Evolutionary conservation across 2,329 filamentous ascomycete genomes (phyloP), one percentile per base, ranked within the genome.

Genomic region (Apiospora marii): DNA sequence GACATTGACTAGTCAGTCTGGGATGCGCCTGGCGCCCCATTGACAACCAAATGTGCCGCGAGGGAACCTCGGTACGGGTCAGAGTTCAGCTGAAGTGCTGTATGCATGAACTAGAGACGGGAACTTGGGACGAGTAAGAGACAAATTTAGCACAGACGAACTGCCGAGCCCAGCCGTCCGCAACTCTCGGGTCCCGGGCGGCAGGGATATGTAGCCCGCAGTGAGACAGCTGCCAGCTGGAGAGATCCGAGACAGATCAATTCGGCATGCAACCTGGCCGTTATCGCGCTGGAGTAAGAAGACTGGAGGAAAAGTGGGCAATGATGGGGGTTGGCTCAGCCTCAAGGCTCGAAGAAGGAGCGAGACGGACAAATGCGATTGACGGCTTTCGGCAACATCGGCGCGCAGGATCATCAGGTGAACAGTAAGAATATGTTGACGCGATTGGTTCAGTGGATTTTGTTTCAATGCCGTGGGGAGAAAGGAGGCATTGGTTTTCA

Each of bases 391-490:
- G 58, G 34, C 58, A 64, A 64, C 12, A 6, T 37, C 19, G 34
- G 58, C 19, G 58, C 58, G 34, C 34, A 64, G 1, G 10, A 41
- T 2, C 37, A 41, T n/a, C 53, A 16, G 34, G 0, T 2, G n/a
- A 2, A 64, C 12, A 34, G 41, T 24, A 12, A 3, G 22, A 14
- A 22, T 13, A 10, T 7, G 4, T 2, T 6, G 41, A 64, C 13
- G 30, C 58, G 34, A 41, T 64, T 64, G 30, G 34, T 14, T n/a
- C 58, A 41, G 10, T n/a, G 41, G 19, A 14, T 64, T 13, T 13
- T 41, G 58, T 64, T 41, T 64, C 58, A 64, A 34, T 19, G 22
- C 7, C 58, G 58, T 64, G 58, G 58, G 58, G 58, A 41, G 37
- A 16, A n/a, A 61, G 19, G 58, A 34, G 58, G 34, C 4, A 22